These are phyloP conservation scores for Fonsecaea nubica DNA, from an alignment of 2,329 filamentous ascomycete genomes.

Conservation along the genomic window DNA sequence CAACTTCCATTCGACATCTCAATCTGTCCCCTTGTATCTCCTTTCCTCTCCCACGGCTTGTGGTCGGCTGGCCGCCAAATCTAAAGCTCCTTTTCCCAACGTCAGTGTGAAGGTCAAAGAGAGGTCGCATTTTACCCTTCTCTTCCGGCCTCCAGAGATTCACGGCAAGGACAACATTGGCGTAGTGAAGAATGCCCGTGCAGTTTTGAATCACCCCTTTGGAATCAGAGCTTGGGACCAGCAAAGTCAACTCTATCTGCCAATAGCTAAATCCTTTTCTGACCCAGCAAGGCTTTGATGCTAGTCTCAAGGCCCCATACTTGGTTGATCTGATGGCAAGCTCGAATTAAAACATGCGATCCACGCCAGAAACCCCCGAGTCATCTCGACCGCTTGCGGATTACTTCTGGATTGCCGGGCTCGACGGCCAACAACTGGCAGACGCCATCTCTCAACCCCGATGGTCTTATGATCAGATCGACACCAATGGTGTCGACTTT, in stretches of 20 bases:
- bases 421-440: conserved; percentile 55
- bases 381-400: conserved; percentile 66
- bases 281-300: conserved; percentile 9
- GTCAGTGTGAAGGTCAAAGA: background rate
- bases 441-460: conserved; percentile 46
- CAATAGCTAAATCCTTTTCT: background rate
- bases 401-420: conserved; percentile 68
- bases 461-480: conserved; percentile 44
- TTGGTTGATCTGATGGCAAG: background rate
- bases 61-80: conserved; percentile 11
- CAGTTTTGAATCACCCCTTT: background rate
- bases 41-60: background rate
- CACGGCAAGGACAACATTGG: conserved; percentile 3
- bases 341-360: conserved; percentile 19
- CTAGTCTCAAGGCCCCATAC: background rate
- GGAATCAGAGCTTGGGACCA: background rate
- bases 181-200: conserved; percentile 17
- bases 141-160: background rate
- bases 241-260: background rate
- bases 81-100: background rate
- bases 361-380: conserved; percentile 19
- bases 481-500: conserved; percentile 48
- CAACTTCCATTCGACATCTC: conserved; percentile 7
- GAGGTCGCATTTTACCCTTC: background rate
- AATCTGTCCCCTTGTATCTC: conserved; percentile 2